phyloP scores from a whole-genome alignment of 495 filamentous ascomycete genomes.

The Penicillium pulvis region DNA sequence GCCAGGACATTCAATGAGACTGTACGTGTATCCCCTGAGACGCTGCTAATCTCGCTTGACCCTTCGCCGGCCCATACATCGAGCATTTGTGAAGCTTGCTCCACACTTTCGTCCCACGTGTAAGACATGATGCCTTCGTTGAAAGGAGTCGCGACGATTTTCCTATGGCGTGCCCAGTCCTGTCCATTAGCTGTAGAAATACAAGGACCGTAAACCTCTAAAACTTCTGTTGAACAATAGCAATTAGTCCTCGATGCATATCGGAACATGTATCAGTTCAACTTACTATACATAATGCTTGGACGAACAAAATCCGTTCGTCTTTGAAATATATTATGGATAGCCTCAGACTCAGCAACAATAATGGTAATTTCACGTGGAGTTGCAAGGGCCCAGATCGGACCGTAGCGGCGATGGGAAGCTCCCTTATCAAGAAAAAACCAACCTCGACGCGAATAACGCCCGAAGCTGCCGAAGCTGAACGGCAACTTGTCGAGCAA shows the following conservation, averaged over 20 bases:
- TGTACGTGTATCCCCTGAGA: neutral
- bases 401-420: neutral
- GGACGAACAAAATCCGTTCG: constrained; percentile 2
- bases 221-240: neutral
- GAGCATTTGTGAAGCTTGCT: neutral
- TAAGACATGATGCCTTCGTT: constrained; percentile 3
- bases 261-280: neutral
- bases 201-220: neutral
- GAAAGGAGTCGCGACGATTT: neutral
- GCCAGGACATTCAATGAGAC: constrained; percentile 1
- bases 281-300: constrained; percentile 4
- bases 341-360: neutral
- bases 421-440: neutral
- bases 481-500: neutral
- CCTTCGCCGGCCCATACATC: neutral
- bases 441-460: neutral
- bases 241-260: neutral
- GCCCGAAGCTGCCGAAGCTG: constrained; percentile 1
- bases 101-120: neutral
- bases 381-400: neutral
- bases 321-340: neutral
- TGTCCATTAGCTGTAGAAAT: neutral
- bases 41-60: neutral
- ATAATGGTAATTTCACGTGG: neutral
- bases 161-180: constrained; percentile 1